Base-by-base conservation (phyloP, 371 early-diverging fungal species). In the Mortierella sp. region DNA sequence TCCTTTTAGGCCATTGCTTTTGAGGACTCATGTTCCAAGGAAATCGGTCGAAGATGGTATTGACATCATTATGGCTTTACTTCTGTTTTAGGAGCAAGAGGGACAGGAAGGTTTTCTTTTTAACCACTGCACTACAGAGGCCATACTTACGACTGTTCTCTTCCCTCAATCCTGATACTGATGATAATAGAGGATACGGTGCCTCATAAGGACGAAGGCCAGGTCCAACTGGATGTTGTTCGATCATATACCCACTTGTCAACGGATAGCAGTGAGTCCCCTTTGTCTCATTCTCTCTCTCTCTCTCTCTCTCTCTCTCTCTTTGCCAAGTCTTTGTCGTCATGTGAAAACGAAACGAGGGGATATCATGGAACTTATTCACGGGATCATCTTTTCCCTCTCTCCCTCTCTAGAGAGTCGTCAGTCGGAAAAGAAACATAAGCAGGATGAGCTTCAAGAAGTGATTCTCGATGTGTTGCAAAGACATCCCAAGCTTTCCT, bases 401-500 rank as follows among this genome's bases (percentile, higher is more conserved):
- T 25, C 15, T 18, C 45, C 53, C 55, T 30, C 16, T 19, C 43
- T 67, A 84, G 87, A 79, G 57, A 66, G 82, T 14, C 60, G 44
- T 25, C 80, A 82, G 37, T 56, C 73, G 4, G 63, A 77, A 11
- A 84, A 82, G 66, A 67, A 64, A 29, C 70, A 80, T 43, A 74
- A 83, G 21, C 84, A 85, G 57, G 71, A 71, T 3, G 81, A 87
- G 53, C 77, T 91, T 21, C 70, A 80, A 37, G 60, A 75, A 56
- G 81, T 91, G 37, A 84, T 90, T 48, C 44, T 83, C 18, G 76
- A 84, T 64, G 87, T 92, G 1, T 74, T 91, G 48, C 69, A 82
- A 45, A 64, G 83, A 7, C 82, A 90, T 68, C 88, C 91, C 4
- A 81, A 81, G 7, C 80, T 94, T 18, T 83, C 88, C 66, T 92